Evolutionary conservation across 2,329 filamentous ascomycete genomes (phyloP), one percentile per base, ranked within the genome.

Genomic region (Ambrosiella beaveri): DNA sequence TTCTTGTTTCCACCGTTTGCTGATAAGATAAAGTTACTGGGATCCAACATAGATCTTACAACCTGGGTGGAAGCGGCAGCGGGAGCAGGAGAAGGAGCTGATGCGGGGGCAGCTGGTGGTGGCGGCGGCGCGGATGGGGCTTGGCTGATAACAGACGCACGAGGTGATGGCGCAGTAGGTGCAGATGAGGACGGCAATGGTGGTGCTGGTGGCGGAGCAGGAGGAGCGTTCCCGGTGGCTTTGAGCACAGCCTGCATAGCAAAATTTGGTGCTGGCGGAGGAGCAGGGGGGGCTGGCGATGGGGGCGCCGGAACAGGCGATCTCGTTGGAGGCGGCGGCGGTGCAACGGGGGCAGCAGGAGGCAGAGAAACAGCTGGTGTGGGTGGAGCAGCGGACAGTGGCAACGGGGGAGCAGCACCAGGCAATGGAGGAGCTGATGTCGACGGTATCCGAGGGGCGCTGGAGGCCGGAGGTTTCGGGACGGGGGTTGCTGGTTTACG

Each of bases 11-110:
- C 36, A 50, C 83, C 83, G 65, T 86, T 87, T 6, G 76, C 73
- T 17, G 76, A 76, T 49, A 89, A 74, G 0, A 87, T 93, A 69
- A 89, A 93, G 11, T 83, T 77, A 65, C 82, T 86, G 1, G 87
- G 78, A 66, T 91, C 85, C 12, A 93, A 73, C 74, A 86, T 80
- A 4, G 82, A 78, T 52, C 75, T 75, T 69, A 83, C 66, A 64
- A 62, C 63, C 57, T 64, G 63, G 60, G 70, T 61, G 15, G 59
- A 64, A 12, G 68, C 69, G 11, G 71, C 69, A 8, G 64, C 63
- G 27, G 64, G 63, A 60, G 70, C 62, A 19, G 59, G 64, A 13
- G 68, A 69, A 11, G 71, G 69, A 8, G 64, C 63, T 19, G 66
- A 65, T 37, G 68, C 64, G 6, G 68, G 65, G 2, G 66, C 65